A percentile compares a stretch with the other conserved stretches of the same genome.
phyloP scores from a whole-genome alignment of 768 basidiomycete genomes.

The Amyloporia xantha region DNA sequence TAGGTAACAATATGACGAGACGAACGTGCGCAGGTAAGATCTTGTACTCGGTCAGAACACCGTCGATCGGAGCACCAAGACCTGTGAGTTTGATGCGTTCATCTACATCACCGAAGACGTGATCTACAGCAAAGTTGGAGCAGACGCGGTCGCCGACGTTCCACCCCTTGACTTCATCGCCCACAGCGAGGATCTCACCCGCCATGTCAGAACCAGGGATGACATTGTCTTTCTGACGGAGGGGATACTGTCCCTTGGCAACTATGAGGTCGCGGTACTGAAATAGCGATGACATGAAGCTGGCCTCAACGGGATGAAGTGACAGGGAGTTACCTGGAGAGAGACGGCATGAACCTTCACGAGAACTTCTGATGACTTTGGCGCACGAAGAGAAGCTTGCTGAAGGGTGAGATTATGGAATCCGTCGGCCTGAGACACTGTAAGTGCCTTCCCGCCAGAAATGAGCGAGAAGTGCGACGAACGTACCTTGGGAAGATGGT shows the following conservation, averaged over 20 bases:
- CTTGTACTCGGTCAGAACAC: conserved; percentile 29
- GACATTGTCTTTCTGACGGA: conserved; percentile 25
- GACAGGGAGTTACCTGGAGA: no score
- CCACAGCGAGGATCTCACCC: conserved; percentile 47
- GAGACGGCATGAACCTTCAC: conserved; percentile 54
- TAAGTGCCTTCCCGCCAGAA: neutral
- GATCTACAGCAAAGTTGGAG: conserved; percentile 45
- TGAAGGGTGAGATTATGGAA: conserved; percentile 23
- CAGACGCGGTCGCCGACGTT: conserved; percentile 50
- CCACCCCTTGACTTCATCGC: conserved; percentile 37
- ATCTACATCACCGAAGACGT: conserved; percentile 39
- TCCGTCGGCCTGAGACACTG: neutral
- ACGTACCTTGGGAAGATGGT: conserved; percentile 17
- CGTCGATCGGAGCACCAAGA: conserved; percentile 43
- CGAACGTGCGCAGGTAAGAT: conserved; percentile 19
- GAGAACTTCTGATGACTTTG: conserved; percentile 42
- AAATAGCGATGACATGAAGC: neutral
- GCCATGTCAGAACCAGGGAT: conserved; percentile 43
- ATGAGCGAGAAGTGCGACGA: neutral
- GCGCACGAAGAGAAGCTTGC: conserved; percentile 23
- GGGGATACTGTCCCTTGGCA: conserved; percentile 33
- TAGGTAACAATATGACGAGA: neutral
- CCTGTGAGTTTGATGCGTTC: conserved; percentile 28
- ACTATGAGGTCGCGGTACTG: conserved; percentile 45
- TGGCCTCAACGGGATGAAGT: neutral